A percentile compares a stretch with the other conserved stretches of the same genome.
phyloP scores from a whole-genome alignment of 345 rosid species.

The Ceriops tagal region DNA sequence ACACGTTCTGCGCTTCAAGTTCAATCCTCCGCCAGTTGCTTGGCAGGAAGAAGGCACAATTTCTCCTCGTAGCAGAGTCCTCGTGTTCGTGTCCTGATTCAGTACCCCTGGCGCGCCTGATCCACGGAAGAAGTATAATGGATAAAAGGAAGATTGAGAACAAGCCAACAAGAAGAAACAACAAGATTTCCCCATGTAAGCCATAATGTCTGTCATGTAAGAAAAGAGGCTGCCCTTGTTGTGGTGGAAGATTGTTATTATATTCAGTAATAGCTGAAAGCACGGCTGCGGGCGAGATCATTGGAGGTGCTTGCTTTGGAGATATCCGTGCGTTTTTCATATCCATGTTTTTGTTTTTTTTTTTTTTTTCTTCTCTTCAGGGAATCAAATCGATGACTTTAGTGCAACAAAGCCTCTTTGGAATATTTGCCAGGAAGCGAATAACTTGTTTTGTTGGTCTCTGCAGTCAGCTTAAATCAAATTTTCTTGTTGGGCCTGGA shows the following conservation, averaged over 20 bases:
- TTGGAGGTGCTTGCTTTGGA: not conserved
- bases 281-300: not conserved
- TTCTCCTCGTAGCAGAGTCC: not conserved
- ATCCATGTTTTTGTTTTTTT: not conserved
- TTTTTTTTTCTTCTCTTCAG: no score
- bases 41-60: no score
- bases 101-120: constrained; percentile 29
- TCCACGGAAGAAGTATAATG: constrained; percentile 36
- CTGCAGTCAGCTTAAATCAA: no score
- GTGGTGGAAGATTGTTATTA: not conserved
- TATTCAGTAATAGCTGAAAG: not conserved
- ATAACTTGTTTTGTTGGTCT: no score
- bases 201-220: constrained; percentile 39
- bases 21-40: no score
- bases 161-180: constrained; percentile 24
- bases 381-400: no score
- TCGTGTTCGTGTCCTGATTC: constrained; percentile 13
- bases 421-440: no score
- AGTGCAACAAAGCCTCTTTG: no score
- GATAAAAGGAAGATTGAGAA: constrained; percentile 37
- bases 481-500: no score
- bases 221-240: constrained; percentile 4
- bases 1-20: not conserved
- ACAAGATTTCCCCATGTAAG: constrained; percentile 42
- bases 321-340: constrained; percentile 1